These are phyloP conservation scores for Fusarium sp. DNA, from an alignment of 2,329 filamentous ascomycete species.

Conservation along the genomic window DNA sequence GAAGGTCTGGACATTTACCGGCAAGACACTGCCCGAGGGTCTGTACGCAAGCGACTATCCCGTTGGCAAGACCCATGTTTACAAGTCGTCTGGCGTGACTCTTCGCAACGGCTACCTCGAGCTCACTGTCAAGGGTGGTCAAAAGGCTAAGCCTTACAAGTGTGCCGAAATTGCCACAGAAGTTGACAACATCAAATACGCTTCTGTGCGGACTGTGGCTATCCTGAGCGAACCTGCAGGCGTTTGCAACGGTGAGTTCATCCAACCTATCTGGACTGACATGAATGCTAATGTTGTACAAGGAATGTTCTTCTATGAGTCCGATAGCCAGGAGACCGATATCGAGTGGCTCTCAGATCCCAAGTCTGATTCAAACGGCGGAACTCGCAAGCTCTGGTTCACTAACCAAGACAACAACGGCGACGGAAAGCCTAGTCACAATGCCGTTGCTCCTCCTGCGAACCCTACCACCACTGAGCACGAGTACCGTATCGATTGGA, in stretches of 20 bases:
- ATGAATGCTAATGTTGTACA: background rate
- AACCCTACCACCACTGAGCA: constrained; percentile 44
- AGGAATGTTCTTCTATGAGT: constrained; percentile 47
- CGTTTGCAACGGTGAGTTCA: constrained; percentile 44
- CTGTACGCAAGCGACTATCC: constrained; percentile 40
- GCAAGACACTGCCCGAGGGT: constrained; percentile 36
- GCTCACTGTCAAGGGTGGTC: constrained; percentile 42
- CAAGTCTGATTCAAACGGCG: constrained; percentile 41
- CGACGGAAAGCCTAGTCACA: constrained; percentile 30
- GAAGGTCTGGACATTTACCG: constrained; percentile 35
- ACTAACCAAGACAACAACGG: constrained; percentile 45
- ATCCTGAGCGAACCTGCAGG: constrained; percentile 44
- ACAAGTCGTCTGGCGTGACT: constrained; percentile 27
- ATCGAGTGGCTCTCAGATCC: constrained; percentile 48
- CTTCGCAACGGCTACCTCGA: constrained; percentile 44
- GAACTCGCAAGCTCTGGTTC: constrained; percentile 43
- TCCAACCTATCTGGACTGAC: fast-evolving
- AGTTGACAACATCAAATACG: constrained; percentile 44
- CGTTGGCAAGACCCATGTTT: constrained; percentile 19
- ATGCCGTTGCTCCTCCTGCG: constrained; percentile 26
- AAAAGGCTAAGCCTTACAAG: constrained; percentile 39
- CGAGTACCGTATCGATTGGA: constrained; percentile 48
- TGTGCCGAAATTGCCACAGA: constrained; percentile 39
- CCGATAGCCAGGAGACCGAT: constrained; percentile 44
- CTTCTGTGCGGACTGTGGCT: constrained; percentile 44